Evolutionary conservation across 495 filamentous ascomycete genomes (phyloP).

Genomic region (Jackrogersella minutella): DNA sequence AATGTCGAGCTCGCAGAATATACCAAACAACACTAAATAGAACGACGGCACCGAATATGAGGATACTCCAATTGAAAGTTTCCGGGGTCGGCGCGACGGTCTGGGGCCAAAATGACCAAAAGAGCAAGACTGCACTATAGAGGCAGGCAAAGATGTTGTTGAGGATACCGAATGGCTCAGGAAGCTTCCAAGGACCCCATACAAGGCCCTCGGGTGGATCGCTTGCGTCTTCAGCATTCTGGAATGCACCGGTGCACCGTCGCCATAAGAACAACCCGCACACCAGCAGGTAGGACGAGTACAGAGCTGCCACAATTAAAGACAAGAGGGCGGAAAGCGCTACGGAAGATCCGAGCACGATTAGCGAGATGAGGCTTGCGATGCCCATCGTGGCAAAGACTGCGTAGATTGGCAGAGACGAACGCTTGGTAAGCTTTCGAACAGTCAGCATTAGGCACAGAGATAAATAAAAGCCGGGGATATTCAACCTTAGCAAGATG

Average conservation of each 20-base stretch:
- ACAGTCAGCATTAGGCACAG: no score
- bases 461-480: no score
- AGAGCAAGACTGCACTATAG: constrained; percentile 2
- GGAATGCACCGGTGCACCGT: constrained; percentile 26
- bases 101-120: constrained; percentile 21
- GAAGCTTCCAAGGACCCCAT: constrained; percentile 56
- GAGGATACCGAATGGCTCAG: constrained; percentile 48
- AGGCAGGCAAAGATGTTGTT: constrained; percentile 51
- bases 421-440: neutral
- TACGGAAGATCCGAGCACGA: constrained; percentile 58
- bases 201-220: constrained; percentile 29
- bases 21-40: neutral
- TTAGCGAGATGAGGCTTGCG: constrained; percentile 53
- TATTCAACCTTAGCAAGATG: no score
- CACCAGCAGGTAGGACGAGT: constrained; percentile 55
- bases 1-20: no score
- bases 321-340: constrained; percentile 60
- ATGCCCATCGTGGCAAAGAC: constrained; percentile 49
- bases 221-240: no score
- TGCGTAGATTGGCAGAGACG: constrained; percentile 47
- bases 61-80: constrained; percentile 15
- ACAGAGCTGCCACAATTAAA: constrained; percentile 52
- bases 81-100: neutral
- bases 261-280: constrained; percentile 52
- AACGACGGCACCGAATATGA: neutral